These are phyloP conservation scores for Tripterygium wilfordii DNA, from an alignment of 177 flowering plant genomes.

Conservation along the genomic window DNA sequence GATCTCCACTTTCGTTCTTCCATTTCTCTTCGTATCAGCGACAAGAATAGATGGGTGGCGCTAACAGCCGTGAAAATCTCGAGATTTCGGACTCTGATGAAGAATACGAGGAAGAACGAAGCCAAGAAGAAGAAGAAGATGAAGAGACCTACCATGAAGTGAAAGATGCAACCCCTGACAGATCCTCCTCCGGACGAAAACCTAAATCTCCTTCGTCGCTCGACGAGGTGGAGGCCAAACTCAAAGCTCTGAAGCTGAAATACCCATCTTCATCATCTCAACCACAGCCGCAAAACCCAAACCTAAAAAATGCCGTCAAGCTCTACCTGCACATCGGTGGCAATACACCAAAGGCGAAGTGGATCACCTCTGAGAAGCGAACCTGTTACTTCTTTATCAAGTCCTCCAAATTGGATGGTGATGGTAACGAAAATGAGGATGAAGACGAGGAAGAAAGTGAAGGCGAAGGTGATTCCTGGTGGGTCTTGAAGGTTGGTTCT, in stretches of 20 bases:
- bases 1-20: background rate
- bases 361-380: slow-evolving; percentile 72
- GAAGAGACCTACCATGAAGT: slow-evolving; percentile 32
- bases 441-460: slow-evolving; percentile 22
- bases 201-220: slow-evolving; percentile 33
- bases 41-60: slow-evolving; percentile 36
- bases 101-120: no score
- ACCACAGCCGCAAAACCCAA: slow-evolving; percentile 12
- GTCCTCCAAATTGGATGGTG: slow-evolving; percentile 9
- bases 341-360: slow-evolving; percentile 77
- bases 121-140: slow-evolving; percentile 15
- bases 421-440: slow-evolving; percentile 22
- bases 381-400: slow-evolving; percentile 55
- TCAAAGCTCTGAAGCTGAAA: slow-evolving; percentile 69
- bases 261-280: slow-evolving; percentile 26
- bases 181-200: slow-evolving; percentile 23
- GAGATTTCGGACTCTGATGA: slow-evolving; percentile 34
- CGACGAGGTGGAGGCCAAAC: slow-evolving; percentile 71
- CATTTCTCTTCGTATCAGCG: no score
- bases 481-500: slow-evolving; percentile 70
- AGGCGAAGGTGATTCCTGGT: slow-evolving; percentile 26
- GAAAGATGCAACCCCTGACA: slow-evolving; percentile 9
- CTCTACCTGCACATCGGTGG: slow-evolving; percentile 82
- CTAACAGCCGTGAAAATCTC: slow-evolving; percentile 42
- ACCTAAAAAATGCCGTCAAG: slow-evolving; percentile 49